Base-by-base conservation (phyloP, 257 asterid genomes). In the Eustoma russellianum region DNA sequence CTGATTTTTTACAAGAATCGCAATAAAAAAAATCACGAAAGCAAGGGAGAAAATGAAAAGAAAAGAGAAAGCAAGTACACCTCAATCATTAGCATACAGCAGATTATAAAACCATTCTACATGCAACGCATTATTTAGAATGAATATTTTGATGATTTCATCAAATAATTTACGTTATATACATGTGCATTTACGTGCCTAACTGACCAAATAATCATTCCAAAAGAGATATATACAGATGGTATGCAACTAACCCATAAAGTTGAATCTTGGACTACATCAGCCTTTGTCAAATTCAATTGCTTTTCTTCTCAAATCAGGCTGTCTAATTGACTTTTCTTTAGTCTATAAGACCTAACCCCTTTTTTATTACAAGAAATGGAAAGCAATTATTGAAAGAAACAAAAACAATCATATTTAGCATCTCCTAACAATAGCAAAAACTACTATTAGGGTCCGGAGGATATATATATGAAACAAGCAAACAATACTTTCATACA, bases 31-130 rank as follows among this genome's bases (percentile, higher is more conserved):
- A 5, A n/a, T 15, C n/a, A 13, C 18, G 0, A 16, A n/a, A 14
- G 49, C 14, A 46, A 24, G 34, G 7, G 17, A 18, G 8, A 41
- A 8, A 11, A 17, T 9, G 8, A 44, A 12, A 46, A 3, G 28
- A 9, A 9, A 24, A 7, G 14, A 44, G 24, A 14, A 56, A 14
- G 52, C 16, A 10, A 10, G 52, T 50, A 55, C 17, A 54, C 46
- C 30, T 52, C 56, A 67, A 72, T 77, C 68, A 77, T 77, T 72
- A 33, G 61, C 66, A 60, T 64, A 66, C 65, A 69, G 62, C 53
- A 58, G 18, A 55, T 13, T n/a, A 15, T n/a, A 17, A n/a, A 48
- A 56, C 44, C 52, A 28, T 45, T 24, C 33, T 46, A 9, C 45
- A 47, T 46, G 46, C 47, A 16, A 24, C 46, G 16, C 15, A 33